These are phyloP conservation scores for Sporobolus alterniflorus DNA, from an alignment of 202 grass and related monocot species.

Conservation along the genomic window DNA sequence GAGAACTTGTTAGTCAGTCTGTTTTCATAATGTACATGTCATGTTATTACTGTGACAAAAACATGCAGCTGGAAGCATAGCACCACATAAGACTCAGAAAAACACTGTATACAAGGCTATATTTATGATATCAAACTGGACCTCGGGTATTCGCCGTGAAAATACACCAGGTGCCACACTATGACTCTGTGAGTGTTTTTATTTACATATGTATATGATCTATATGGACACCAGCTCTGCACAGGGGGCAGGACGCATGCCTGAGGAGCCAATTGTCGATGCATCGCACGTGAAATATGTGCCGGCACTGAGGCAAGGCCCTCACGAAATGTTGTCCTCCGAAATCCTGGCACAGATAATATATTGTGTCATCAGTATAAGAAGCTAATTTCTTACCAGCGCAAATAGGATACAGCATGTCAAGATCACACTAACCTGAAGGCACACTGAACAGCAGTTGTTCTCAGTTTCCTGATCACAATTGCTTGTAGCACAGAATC, in stretches of 20 bases:
- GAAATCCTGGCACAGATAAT: conserved; percentile 53
- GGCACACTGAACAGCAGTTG: conserved; percentile 77
- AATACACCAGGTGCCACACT: conserved; percentile 56
- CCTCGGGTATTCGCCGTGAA: conserved; percentile 50
- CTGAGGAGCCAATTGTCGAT: conserved; percentile 76
- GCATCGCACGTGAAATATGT: conserved; percentile 73
- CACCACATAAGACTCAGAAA: conserved; percentile 15
- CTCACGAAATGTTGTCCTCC: conserved; percentile 50
- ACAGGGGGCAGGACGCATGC: conserved; percentile 76
- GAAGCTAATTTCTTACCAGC: background rate
- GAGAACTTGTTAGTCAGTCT: conserved; percentile 24
- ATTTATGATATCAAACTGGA: conserved; percentile 16
- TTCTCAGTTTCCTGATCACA: conserved; percentile 50
- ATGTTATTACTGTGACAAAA: conserved; percentile 47
- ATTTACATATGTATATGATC: conserved; percentile 62
- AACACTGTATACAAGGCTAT: conserved; percentile 44
- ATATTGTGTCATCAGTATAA: conserved; percentile 16
- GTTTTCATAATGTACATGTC: conserved; percentile 36
- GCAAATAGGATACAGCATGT: background rate
- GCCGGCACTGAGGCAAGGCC: conserved; percentile 68
- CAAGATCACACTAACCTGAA: conserved; percentile 65
- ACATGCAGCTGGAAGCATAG: conserved; percentile 35
- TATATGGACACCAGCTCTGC: conserved; percentile 63
- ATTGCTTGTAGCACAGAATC: conserved; percentile 40
- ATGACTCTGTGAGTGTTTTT: conserved; percentile 22